Evolutionary conservation across 1,284 basidiomycete genomes (phyloP), one percentile per base, ranked within the genome.

Genomic region (Caloboletus firmus): DNA sequence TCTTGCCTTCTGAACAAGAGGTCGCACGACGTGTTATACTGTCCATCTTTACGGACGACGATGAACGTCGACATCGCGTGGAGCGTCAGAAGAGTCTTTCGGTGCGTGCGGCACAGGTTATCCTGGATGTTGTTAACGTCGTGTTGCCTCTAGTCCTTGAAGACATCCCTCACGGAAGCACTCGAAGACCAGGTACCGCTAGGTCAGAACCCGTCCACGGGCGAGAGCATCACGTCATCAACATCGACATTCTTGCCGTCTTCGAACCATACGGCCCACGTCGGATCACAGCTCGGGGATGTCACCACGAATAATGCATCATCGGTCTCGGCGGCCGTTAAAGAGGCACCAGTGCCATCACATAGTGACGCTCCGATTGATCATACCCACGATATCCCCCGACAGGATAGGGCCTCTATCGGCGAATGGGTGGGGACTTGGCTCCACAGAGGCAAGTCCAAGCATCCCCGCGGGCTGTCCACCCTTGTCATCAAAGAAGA

Each of bases 401-500:
- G 58, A 52, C 57, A 62, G 13, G 69, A 74, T 67, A 50, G 70
- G 71, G 17, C 75, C n/a, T 63, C 59, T n/a, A 60, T 84, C 47
- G 77, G 79, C 18, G 83, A 85, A 49, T 90, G 87, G 87, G 82
- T 89, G 78, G 85, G 85, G 1, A 81, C 79, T 0, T 78, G 75
- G 72, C 83, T 83, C 78, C 79, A 76, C 63, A 80, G 79, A 57
- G 67, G 71, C 37, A 74, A 69, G 58, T 45, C 63, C 26, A 73
- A 61, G 53, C 58, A 61, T 49, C 59, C 61, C 37, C 61, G 65
- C 42, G 62, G 52, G 50, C 52, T 57, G 3, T 56, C 69, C 34
- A 52, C 51, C 20, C 32, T 45, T 24, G 50, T 41, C 52, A 64
- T 63, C 61, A 56, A 55, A 48, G 57, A 62, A 40, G 65, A 67